Evolutionary conservation across 75 land plant genomes (phyloP), one percentile per base, ranked within the genome.

Genomic region (Pinus tabuliformis): DNA sequence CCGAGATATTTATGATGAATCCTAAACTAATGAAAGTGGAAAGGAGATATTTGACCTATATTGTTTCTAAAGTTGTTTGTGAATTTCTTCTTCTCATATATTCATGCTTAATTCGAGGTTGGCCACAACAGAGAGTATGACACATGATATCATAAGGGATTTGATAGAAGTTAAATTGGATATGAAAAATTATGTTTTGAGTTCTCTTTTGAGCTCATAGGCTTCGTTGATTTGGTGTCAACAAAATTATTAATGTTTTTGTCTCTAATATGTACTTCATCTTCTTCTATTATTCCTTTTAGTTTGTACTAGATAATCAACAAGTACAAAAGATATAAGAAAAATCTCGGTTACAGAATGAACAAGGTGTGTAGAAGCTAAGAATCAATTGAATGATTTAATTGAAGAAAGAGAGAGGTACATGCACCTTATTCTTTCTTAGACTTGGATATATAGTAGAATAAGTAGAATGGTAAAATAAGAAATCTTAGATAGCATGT

Each of bases 81-180:
- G 56, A 62, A 2, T 75, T 52, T 70, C 33, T 42, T 65, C 30
- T 73, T 57, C 78, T 62, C 79, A 97, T 98, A 88, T 95, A 16
- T 97, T 95, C 76, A 82, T 85, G 85, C 81, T 97, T 77, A 92
- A 97, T 75, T 72, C 91, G 5, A 88, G 92, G 81, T 76, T 97
- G 56, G 98, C 98, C 66, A 86, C 90, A 77, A 86, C 99, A 73
- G 99, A 95, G 77, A 97, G 99, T 82, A 95, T 95, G 99, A 97
- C 99, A 16, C 99, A 97, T 90, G 99, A 97, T 84, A 96, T 95
- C 9, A 86, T 97, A 58, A 89, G 98, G 30, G 99, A 97, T 82
- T 76, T 97, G 64, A 77, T 97, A 62, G 98, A 96, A 59, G 92
- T 97, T 18, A 97, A 97, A 70, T 57, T 89, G 78, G 96, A 97